These are phyloP conservation scores for Paracamarosporium sp. DNA, from an alignment of 2,329 filamentous ascomycete genomes.

Conservation along the genomic window DNA sequence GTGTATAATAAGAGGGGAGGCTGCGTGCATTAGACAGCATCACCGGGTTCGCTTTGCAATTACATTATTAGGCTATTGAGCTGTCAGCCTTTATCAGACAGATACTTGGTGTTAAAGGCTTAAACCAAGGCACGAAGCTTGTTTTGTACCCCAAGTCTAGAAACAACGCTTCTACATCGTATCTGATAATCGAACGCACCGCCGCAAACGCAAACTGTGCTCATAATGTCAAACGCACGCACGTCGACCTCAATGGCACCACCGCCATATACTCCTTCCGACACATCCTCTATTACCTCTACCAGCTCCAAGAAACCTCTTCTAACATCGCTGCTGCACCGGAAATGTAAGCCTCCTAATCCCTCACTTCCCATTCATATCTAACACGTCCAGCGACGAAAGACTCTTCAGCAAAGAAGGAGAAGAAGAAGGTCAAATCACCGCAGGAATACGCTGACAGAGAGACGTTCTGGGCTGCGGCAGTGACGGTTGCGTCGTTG, in stretches of 20 bases:
- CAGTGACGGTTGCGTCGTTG: not conserved
- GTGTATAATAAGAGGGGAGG: not conserved
- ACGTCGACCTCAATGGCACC: not conserved
- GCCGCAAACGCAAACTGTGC: no score
- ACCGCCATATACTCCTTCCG: slow-evolving; percentile 8
- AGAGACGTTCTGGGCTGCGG: slow-evolving; percentile 10
- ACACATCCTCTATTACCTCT: not conserved
- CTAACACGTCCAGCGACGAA: not conserved
- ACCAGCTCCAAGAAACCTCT: slow-evolving; percentile 9
- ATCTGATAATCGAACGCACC: no score
- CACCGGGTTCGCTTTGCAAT: no score
- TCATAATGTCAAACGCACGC: not conserved
- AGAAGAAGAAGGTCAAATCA: not conserved
- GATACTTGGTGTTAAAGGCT: no score
- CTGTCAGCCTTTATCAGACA: no score
- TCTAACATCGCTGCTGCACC: not conserved
- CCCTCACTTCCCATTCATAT: not conserved
- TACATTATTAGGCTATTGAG: no score
- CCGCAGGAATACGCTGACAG: not conserved
- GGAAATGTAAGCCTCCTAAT: slow-evolving; percentile 5
- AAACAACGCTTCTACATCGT: no score
- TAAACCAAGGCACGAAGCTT: no score
- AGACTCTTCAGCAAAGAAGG: not conserved
- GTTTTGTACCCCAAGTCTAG: no score
- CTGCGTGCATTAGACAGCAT: not conserved